Evolutionary conservation across 1,284 basidiomycete species (phyloP).

Genomic region (Rhodotorula sp.): DNA sequence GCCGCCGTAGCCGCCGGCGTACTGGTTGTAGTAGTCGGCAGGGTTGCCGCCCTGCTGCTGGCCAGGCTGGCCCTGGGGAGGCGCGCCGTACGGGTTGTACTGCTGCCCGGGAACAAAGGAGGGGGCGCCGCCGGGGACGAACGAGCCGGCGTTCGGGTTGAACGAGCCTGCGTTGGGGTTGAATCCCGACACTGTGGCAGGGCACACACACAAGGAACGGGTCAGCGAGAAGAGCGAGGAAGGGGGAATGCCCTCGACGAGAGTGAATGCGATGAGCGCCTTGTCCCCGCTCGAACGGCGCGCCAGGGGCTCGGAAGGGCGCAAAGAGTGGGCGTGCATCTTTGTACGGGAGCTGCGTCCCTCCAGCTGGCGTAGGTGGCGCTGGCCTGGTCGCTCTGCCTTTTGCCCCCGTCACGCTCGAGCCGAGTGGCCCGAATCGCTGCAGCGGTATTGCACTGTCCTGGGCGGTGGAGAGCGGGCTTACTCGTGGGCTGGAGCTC

Average conservation of each 20-base stretch:
- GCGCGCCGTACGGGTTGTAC: constrained; percentile 35
- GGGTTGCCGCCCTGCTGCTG: constrained; percentile 25
- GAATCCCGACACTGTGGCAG: constrained; percentile 35
- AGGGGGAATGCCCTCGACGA: background rate
- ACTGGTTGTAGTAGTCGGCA: constrained; percentile 48
- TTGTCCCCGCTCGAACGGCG: background rate
- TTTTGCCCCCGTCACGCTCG: no score
- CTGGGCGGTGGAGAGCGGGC: no score
- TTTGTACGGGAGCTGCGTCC: no score
- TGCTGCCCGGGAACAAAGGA: constrained; percentile 39
- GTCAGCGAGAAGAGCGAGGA: background rate
- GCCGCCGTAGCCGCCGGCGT: constrained; percentile 39
- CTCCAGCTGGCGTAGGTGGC: no score
- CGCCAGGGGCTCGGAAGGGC: background rate
- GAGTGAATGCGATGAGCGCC: background rate
- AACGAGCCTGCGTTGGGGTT: constrained; percentile 45
- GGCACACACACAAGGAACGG: background rate
- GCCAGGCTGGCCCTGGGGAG: constrained; percentile 15
- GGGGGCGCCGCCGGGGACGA: constrained; percentile 38
- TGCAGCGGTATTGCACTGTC: no score
- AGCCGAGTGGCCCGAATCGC: no score
- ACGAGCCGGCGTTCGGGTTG: constrained; percentile 43
- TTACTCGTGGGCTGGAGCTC: no score
- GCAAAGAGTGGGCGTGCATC: no score
- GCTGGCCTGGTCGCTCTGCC: no score